Percentiles rank a stretch among this genome's conserved stretches.
Conservation (phyloP, 1,284 basidiomycete genomes). For the Pseudozyma sp. region DNA sequence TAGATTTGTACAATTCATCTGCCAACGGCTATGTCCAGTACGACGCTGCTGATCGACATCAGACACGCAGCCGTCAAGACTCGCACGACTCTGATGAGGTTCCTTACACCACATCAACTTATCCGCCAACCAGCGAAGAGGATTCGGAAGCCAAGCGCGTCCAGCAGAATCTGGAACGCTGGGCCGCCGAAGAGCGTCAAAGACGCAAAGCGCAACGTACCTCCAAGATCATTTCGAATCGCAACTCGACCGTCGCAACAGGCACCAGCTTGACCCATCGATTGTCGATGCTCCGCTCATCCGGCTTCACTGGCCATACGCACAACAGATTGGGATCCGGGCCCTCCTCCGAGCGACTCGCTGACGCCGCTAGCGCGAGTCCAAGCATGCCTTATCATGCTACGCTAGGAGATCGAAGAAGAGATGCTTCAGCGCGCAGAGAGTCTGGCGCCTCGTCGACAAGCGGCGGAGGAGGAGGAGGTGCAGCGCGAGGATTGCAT, state of each 20-base stretch:
- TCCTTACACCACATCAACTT: conserved; percentile 33
- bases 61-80: conserved; percentile 14
- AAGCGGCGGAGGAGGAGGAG: neutral
- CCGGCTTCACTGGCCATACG: conserved; percentile 5
- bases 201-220: conserved; percentile 55
- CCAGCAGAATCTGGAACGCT: conserved; percentile 55
- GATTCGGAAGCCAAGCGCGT: conserved; percentile 53
- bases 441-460: conserved; percentile 17
- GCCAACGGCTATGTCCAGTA: conserved; percentile 22
- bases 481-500: conserved; percentile 15
- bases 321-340: conserved; percentile 37
- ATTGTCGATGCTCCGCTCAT: conserved; percentile 29
- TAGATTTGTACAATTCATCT: conserved; percentile 14
- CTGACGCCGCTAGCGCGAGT: conserved; percentile 21
- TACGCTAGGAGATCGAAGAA: neutral
- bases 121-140: conserved; percentile 54
- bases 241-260: conserved; percentile 14
- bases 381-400: conserved; percentile 16
- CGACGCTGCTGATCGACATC: neutral
- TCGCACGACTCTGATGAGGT: conserved; percentile 23
- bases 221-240: conserved; percentile 36
- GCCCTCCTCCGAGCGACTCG: conserved; percentile 45
- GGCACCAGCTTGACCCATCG: conserved; percentile 22
- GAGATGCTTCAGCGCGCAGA: conserved; percentile 10
- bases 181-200: conserved; percentile 56